phyloP scores from a whole-genome alignment of 208 protist species.

The Crithidia mellificae region DNA sequence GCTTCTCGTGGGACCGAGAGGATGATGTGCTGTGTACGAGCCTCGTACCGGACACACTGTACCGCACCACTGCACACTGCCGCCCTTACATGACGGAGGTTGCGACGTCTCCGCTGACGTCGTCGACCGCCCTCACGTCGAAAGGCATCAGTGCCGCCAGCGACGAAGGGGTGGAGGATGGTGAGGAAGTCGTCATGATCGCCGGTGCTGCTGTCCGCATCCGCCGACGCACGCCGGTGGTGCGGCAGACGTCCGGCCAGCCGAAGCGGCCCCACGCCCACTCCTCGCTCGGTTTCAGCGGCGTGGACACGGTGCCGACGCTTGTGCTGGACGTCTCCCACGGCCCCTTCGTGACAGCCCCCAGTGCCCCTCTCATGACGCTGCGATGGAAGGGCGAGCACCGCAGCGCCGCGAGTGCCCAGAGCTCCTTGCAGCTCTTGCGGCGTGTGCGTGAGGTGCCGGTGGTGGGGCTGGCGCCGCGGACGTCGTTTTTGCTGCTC shows the following conservation, averaged over 20 bases:
- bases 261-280: constrained; percentile 36
- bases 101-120: constrained; percentile 1
- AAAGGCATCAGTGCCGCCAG: neutral
- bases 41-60: constrained; percentile 61
- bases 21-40: constrained; percentile 66
- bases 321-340: constrained; percentile 69
- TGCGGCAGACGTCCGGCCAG: constrained; percentile 32
- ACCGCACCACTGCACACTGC: constrained; percentile 59
- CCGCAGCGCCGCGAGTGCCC: constrained; percentile 57
- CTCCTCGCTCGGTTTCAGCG: constrained; percentile 57
- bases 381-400: constrained; percentile 79
- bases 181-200: constrained; percentile 29
- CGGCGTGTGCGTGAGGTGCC: constrained; percentile 42
- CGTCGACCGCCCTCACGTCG: constrained; percentile 5
- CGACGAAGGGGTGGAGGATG: constrained; percentile 4
- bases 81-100: constrained; percentile 42
- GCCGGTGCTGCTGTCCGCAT: constrained; percentile 28
- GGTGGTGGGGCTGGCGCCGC: constrained; percentile 60
- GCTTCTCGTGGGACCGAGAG: constrained; percentile 83
- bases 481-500: constrained; percentile 61
- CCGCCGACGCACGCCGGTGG: constrained; percentile 16
- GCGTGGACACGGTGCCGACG: constrained; percentile 73
- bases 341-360: constrained; percentile 71
- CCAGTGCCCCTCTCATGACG: constrained; percentile 46
- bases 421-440: constrained; percentile 52